Percentiles rank a stretch among this genome's conserved stretches.
Evolutionary conservation across 2,329 filamentous ascomycete genomes (phyloP).

Genomic region (Aureobasidium leucospermi): DNA sequence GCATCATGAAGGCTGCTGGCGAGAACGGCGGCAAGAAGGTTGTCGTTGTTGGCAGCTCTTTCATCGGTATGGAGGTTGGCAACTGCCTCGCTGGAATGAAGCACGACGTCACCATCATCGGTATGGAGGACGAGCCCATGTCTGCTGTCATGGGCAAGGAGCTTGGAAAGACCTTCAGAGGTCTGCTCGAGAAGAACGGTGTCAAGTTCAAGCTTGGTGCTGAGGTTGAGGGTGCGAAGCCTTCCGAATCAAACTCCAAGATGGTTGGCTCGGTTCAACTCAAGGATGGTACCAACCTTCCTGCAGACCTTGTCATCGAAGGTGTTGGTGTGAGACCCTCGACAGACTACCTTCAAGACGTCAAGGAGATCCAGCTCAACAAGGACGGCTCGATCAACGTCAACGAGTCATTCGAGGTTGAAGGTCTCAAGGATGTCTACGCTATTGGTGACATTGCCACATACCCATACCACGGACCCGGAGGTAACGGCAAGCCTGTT

Average conservation of each 20-base stretch:
- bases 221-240: slow-evolving; percentile 72
- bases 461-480: slow-evolving; percentile 88
- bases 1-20: slow-evolving; percentile 72
- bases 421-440: slow-evolving; percentile 73
- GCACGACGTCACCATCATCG: slow-evolving; percentile 79
- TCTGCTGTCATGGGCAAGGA: slow-evolving; percentile 77
- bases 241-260: slow-evolving; percentile 58
- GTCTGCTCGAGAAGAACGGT: slow-evolving; percentile 72
- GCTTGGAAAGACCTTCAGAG: slow-evolving; percentile 74
- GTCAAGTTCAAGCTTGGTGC: slow-evolving; percentile 82
- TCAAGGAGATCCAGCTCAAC: slow-evolving; percentile 62
- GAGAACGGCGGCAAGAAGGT: slow-evolving; percentile 79
- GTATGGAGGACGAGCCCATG: slow-evolving; percentile 79
- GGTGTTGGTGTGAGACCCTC: slow-evolving; percentile 84
- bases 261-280: slow-evolving; percentile 75
- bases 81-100: slow-evolving; percentile 67
- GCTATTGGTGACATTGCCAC: slow-evolving; percentile 93
- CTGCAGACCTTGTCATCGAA: slow-evolving; percentile 83
- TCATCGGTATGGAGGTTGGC: slow-evolving; percentile 97
- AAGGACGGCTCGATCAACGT: slow-evolving; percentile 83
- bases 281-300: slow-evolving; percentile 76
- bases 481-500: slow-evolving; percentile 62
- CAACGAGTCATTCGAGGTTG: slow-evolving; percentile 70
- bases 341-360: slow-evolving; percentile 73
- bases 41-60: slow-evolving; percentile 84